These are phyloP conservation scores for Calendula officinalis DNA, from an alignment of 129 eudicot genomes.

Conservation along the genomic window DNA sequence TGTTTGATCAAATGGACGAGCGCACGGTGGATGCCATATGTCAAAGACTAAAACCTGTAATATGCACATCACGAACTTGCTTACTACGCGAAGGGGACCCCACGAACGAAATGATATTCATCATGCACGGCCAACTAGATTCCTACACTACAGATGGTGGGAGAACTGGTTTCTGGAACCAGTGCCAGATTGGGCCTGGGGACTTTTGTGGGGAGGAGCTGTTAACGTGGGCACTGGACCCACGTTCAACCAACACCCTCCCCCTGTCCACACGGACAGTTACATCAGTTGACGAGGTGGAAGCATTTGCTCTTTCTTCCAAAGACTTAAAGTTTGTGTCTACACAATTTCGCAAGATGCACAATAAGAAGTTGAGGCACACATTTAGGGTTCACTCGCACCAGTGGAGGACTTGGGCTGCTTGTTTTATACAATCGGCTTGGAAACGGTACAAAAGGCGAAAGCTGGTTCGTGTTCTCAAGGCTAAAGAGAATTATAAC, in stretches of 20 bases:
- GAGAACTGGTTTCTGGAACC: conserved; percentile 55
- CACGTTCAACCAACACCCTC: conserved; percentile 48
- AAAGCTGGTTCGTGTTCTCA: conserved; percentile 41
- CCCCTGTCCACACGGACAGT: conserved; percentile 76
- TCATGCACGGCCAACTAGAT: conserved; percentile 58
- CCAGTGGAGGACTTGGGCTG: conserved; percentile 95
- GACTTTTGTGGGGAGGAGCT: conserved; percentile 89
- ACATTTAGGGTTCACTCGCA: conserved; percentile 70
- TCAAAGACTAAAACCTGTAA: conserved; percentile 49
- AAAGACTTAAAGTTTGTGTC: conserved; percentile 70
- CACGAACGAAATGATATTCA: conserved; percentile 67
- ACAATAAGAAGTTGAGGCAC: conserved; percentile 65
- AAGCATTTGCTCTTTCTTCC: conserved; percentile 63
- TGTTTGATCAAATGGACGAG: conserved; percentile 81
- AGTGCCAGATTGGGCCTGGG: conserved; percentile 57
- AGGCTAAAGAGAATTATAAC: conserved; percentile 37
- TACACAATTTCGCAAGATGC: conserved; percentile 55
- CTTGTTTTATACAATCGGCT: conserved; percentile 73
- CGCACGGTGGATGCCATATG: conserved; percentile 69
- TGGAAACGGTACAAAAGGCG: conserved; percentile 57
- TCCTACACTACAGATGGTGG: conserved; percentile 83
- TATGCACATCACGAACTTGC: conserved; percentile 52
- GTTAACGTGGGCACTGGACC: conserved; percentile 71
- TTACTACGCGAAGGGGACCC: conserved; percentile 77
- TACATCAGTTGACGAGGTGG: conserved; percentile 58